Conservation (phyloP, 495 filamentous ascomycete genomes). For the Penicillium fimorum region DNA sequence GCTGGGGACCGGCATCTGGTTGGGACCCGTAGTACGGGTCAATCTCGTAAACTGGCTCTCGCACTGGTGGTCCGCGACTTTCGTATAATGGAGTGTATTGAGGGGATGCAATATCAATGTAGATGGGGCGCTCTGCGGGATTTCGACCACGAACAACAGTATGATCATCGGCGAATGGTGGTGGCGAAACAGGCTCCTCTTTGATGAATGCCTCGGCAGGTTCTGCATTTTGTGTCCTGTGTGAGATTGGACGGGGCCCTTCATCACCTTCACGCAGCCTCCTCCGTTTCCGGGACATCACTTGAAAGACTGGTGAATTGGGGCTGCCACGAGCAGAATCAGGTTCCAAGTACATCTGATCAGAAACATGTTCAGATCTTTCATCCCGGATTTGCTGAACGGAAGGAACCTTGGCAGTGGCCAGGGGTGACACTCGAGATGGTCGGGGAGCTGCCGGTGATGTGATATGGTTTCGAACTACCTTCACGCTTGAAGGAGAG, state of each 20-base stretch:
- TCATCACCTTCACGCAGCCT: conserved; percentile 39
- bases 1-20: conserved; percentile 35
- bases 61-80: conserved; percentile 30
- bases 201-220: conserved; percentile 68
- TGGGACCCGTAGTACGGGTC: conserved; percentile 39
- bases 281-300: conserved; percentile 50
- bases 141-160: conserved; percentile 44
- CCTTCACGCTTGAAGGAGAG: conserved; percentile 39
- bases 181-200: conserved; percentile 80
- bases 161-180: conserved; percentile 59
- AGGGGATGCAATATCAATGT: conserved; percentile 50
- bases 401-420: conserved; percentile 58
- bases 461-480: conserved; percentile 60
- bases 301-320: conserved; percentile 29
- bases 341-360: conserved; percentile 26
- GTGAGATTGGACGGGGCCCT: conserved; percentile 27
- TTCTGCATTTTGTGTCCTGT: conserved; percentile 30
- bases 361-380: conserved; percentile 26
- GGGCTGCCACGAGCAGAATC: conserved; percentile 39
- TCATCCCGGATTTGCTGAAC: conserved; percentile 34
- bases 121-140: conserved; percentile 45
- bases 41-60: conserved; percentile 36
- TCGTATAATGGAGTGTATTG: conserved; percentile 44
- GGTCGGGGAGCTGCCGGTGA: conserved; percentile 81
- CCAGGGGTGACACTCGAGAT: conserved; percentile 74